A percentile compares a stretch with the other conserved stretches of the same genome.
Evolutionary conservation across 2,329 filamentous ascomycete genomes (phyloP).

Genomic region (Fusarium miscanthi): DNA sequence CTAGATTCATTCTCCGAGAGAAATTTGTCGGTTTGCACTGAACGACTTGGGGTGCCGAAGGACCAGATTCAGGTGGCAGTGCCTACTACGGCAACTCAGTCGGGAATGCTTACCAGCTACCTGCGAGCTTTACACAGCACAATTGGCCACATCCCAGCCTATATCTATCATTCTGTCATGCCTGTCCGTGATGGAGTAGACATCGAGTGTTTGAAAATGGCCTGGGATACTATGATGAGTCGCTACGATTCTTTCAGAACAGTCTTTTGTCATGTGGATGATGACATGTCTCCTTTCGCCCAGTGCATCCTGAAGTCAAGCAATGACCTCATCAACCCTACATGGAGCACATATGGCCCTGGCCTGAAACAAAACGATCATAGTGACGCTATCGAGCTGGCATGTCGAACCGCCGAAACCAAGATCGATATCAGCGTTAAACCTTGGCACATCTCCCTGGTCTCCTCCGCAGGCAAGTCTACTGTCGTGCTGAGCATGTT

Average conservation of each 20-base stretch:
- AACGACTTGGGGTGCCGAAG: background rate
- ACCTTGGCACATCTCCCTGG: background rate
- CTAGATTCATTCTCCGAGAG: background rate
- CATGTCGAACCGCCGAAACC: background rate
- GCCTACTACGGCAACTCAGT: constrained; percentile 7
- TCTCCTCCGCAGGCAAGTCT: background rate
- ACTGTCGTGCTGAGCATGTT: constrained; percentile 6
- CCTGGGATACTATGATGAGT: background rate
- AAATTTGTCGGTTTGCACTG: background rate
- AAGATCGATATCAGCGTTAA: background rate
- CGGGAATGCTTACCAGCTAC: constrained; percentile 7
- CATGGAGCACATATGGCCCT: background rate
- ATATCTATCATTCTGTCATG: constrained; percentile 7
- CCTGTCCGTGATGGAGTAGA: background rate
- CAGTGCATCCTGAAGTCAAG: constrained; percentile 1
- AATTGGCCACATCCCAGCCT: background rate
- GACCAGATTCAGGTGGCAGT: background rate
- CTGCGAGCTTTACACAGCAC: background rate
- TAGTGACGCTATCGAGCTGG: background rate
- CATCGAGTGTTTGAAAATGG: background rate
- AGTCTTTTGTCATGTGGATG: constrained; percentile 1
- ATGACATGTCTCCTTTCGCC: constrained; percentile 1
- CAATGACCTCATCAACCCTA: background rate
- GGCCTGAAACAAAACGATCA: background rate
- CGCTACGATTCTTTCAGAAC: constrained; percentile 3